These are phyloP conservation scores for Ochetophila trinervis DNA, from an alignment of 306 rosid species.

Conservation along the genomic window DNA sequence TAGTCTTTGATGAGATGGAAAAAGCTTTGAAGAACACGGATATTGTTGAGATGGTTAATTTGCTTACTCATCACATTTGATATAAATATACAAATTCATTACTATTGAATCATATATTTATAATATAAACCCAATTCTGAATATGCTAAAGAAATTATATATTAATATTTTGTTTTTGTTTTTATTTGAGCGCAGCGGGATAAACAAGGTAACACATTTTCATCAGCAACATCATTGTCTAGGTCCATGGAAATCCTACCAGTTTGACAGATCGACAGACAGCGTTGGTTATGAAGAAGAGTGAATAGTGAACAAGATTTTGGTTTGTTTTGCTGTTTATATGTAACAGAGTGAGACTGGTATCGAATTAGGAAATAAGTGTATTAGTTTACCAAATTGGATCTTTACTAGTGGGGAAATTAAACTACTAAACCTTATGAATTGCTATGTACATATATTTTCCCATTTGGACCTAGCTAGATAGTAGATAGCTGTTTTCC, in stretches of 20 bases:
- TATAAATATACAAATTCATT: neutral
- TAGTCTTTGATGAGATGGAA: conserved; percentile 59
- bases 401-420: too few relatives aligned
- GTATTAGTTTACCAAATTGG: too few relatives aligned
- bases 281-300: neutral
- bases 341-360: too few relatives aligned
- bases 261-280: conserved; percentile 17
- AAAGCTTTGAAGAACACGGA: conserved; percentile 48
- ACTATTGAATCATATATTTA: too few relatives aligned
- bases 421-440: too few relatives aligned
- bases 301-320: neutral
- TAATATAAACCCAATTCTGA: neutral
- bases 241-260: conserved; percentile 30
- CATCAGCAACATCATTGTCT: conserved; percentile 38
- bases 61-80: neutral
- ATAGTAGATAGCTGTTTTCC: too few relatives aligned
- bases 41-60: conserved; percentile 11
- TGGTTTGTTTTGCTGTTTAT: neutral
- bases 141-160: neutral
- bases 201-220: conserved; percentile 20
- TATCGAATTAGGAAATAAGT: too few relatives aligned
- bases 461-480: too few relatives aligned
- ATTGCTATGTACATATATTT: too few relatives aligned
- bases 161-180: neutral
- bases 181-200: conserved; percentile 30